Evolutionary conservation across 1,284 basidiomycete genomes (phyloP), one percentile per base, ranked within the genome.

Genomic region (Marasmius tenuissimus): DNA sequence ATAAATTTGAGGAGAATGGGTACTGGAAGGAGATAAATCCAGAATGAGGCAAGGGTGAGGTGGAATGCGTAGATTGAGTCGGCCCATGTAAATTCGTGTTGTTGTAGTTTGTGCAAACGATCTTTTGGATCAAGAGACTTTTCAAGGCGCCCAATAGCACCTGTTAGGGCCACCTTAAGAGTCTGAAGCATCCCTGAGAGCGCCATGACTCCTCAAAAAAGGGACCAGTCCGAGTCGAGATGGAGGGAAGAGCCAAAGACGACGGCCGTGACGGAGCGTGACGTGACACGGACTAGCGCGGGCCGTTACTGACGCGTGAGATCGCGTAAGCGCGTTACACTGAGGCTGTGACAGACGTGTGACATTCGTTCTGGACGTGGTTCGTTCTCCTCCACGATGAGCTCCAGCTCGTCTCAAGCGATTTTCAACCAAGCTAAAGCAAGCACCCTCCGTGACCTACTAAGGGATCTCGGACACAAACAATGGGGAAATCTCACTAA

Each of bases 1-100:
- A 83, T 66, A 49, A 98, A 82, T 74, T 97, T 97, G 71, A 87
- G 75, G 69, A 91, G 88, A 5, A 81, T 79, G 0, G 92, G 91
- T 0, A 78, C 76, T 59, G 83, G 75, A 91, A 97, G 96, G 66
- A 97, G 81, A 58, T 78, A 80, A 62, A 98, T 77, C 82, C 89
- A 93, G 74, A 95, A 92, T 12, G 81, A 66, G 45, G 92, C 90
- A 56, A 88, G 80, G 51, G 81, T 67, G 61, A 92, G 72, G 66
- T 91, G 87, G 69, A 92, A 81, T 54, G 88, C 63, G 72, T 91
- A 87, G 57, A 90, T 74, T 55, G 77, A 77, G 74, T 93, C 91
- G 22, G 80, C 76, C 45, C 80, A 68, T 1, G 82, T 83, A 73
- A 88, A 93, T 51, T 79, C 74, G 72, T 93, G 85, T 35, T 81